Evolutionary conservation across 257 asterid genomes (phyloP).

Genomic region (Penstemon barbatus): DNA sequence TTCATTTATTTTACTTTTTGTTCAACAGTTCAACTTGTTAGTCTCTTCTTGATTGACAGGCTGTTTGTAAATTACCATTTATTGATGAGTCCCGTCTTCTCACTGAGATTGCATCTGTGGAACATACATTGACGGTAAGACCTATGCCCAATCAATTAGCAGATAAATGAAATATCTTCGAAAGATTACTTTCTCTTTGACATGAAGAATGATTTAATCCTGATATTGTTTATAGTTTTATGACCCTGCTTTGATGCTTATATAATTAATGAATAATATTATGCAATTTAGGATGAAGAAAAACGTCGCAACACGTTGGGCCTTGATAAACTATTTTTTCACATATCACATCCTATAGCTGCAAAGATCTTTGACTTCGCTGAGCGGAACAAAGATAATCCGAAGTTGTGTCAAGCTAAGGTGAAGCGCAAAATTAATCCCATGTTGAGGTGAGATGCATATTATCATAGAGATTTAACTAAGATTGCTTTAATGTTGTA

Average conservation of each 20-base stretch:
- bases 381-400: conserved; percentile 41
- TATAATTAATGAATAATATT: conserved; percentile 25
- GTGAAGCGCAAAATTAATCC: conserved; percentile 52
- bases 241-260: conserved; percentile 3
- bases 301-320: conserved; percentile 51
- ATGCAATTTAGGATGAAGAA: conserved; percentile 56
- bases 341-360: conserved; percentile 51
- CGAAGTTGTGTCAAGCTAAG: conserved; percentile 44
- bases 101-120: conserved; percentile 52
- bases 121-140: conserved; percentile 56
- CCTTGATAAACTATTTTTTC: conserved; percentile 49
- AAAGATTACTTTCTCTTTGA: background rate
- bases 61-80: conserved; percentile 63
- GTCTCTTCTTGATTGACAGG: conserved; percentile 42
- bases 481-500: background rate
- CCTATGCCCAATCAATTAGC: conserved; percentile 13
- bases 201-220: conserved; percentile 3
- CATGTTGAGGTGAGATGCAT: conserved; percentile 40
- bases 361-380: conserved; percentile 41
- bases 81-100: conserved; percentile 63
- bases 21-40: conserved; percentile 11
- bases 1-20: background rate
- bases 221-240: background rate
- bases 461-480: background rate
- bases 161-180: background rate